These are phyloP conservation scores for Talaromyces pinophilus DNA, from an alignment of 2,329 filamentous ascomycete species.

Conservation along the genomic window DNA sequence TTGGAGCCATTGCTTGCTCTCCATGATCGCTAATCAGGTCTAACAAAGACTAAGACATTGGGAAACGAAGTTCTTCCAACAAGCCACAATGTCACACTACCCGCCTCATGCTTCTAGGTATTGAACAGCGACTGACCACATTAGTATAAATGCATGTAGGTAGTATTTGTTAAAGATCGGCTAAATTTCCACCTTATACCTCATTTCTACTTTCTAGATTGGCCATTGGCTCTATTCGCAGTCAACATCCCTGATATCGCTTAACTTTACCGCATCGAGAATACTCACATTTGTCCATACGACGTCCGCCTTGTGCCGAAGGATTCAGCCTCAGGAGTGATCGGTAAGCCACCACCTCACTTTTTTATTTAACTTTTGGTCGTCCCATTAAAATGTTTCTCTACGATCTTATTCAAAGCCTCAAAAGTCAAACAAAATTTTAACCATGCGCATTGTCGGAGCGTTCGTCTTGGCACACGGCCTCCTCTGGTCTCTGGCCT, in stretches of 20 bases:
- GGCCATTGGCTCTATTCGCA: not conserved
- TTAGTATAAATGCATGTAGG: not conserved
- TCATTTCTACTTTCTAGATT: not conserved
- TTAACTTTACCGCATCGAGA: not conserved
- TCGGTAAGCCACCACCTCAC: not conserved
- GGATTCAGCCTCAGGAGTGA: not conserved
- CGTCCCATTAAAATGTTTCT: not conserved
- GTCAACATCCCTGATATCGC: not conserved
- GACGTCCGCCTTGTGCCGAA: not conserved
- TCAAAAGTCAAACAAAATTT: not conserved
- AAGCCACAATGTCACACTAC: not conserved
- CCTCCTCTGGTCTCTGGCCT: conserved; percentile 17
- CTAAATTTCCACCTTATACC: not conserved
- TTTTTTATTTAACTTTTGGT: not conserved
- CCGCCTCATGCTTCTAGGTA: not conserved
- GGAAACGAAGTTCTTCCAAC: not conserved
- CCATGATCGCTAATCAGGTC: not conserved
- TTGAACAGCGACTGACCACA: not conserved
- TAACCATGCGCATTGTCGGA: not conserved
- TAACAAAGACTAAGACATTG: not conserved
- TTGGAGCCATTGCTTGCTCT: not conserved
- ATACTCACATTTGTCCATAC: not conserved
- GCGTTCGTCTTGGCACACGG: not conserved
- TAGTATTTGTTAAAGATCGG: not conserved
- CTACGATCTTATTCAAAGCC: not conserved